Evolutionary conservation across 805 yeast species (phyloP).

Genomic region (Ogataea henricii): DNA sequence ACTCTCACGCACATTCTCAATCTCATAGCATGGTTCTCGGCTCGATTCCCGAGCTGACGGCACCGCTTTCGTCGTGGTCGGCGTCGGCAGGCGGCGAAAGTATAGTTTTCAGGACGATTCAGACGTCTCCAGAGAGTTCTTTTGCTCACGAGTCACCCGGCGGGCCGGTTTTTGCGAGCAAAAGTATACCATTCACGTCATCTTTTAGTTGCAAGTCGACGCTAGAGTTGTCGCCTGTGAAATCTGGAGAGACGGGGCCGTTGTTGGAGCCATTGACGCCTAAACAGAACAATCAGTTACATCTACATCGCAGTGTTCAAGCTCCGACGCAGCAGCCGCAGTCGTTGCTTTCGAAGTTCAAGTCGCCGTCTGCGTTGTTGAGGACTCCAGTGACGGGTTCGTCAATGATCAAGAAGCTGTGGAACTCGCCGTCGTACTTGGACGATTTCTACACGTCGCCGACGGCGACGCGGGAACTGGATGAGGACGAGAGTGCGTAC

Average conservation of each 20-base stretch:
- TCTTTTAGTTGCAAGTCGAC: conserved; percentile 68
- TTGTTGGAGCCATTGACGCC: conserved; percentile 67
- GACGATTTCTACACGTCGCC: conserved; percentile 69
- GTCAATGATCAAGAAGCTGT: conserved; percentile 51
- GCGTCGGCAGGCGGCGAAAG: conserved; percentile 44
- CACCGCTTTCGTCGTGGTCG: conserved; percentile 43
- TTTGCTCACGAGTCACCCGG: conserved; percentile 28
- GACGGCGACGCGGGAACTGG: conserved; percentile 24
- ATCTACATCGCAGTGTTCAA: conserved; percentile 20
- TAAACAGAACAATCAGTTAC: conserved; percentile 24
- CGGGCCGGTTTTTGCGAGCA: conserved; percentile 33
- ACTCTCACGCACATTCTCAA: background rate
- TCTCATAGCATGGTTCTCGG: conserved; percentile 15
- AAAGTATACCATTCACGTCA: conserved; percentile 55
- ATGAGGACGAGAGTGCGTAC: conserved; percentile 32
- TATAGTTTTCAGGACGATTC: conserved; percentile 29
- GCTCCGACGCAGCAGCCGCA: conserved; percentile 14
- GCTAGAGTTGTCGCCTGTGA: conserved; percentile 62
- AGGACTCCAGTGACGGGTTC: conserved; percentile 25
- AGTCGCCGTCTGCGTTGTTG: conserved; percentile 29
- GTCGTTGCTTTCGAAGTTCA: conserved; percentile 25
- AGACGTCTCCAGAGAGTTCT: conserved; percentile 40
- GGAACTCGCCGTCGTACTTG: conserved; percentile 67
- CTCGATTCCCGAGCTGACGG: conserved; percentile 39
- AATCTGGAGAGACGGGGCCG: conserved; percentile 63